A percentile compares a stretch with the other conserved stretches of the same genome.
Conservation (phyloP, 2,329 filamentous ascomycete species). For the Diaporthe australafricana region DNA sequence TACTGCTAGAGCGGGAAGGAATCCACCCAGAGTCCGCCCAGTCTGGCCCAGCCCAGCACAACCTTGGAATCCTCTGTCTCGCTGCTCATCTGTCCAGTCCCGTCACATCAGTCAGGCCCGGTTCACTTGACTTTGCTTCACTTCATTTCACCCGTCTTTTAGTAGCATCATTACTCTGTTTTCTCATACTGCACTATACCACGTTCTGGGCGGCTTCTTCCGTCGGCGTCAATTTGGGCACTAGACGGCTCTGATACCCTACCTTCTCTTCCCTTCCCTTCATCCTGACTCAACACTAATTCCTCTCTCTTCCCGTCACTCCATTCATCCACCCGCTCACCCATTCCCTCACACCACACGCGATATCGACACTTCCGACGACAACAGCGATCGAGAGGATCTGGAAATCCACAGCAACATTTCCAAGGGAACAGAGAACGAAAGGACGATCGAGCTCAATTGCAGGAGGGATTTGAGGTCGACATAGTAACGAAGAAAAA, state of each 20-base stretch:
- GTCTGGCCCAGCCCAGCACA: slow-evolving; percentile 4
- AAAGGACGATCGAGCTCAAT: background rate
- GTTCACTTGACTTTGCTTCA: background rate
- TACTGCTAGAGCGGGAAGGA: background rate
- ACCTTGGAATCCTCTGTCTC: slow-evolving; percentile 4
- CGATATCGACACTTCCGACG: background rate
- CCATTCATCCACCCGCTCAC: background rate
- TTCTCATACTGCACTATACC: background rate
- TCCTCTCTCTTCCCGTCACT: background rate
- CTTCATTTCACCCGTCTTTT: background rate
- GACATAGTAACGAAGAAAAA: slow-evolving; percentile 4
- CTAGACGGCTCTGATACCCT: slow-evolving; percentile 2
- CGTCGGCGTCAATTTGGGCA: slow-evolving; percentile 13
- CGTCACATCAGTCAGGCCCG: slow-evolving; percentile 14
- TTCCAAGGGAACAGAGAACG: background rate
- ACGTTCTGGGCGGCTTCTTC: slow-evolving; percentile 22
- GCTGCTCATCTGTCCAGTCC: background rate
- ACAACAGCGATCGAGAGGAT: background rate
- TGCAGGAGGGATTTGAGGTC: background rate
- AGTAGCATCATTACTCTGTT: slow-evolving; percentile 7
- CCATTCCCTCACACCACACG: background rate
- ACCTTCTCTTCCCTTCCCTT: background rate
- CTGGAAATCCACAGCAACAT: background rate
- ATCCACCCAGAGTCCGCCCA: background rate
- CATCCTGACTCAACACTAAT: slow-evolving; percentile 18